Percentiles rank a stretch among this genome's conserved stretches.
Conservation (phyloP, 768 basidiomycete genomes). For the Rubroboletus satanas region DNA sequence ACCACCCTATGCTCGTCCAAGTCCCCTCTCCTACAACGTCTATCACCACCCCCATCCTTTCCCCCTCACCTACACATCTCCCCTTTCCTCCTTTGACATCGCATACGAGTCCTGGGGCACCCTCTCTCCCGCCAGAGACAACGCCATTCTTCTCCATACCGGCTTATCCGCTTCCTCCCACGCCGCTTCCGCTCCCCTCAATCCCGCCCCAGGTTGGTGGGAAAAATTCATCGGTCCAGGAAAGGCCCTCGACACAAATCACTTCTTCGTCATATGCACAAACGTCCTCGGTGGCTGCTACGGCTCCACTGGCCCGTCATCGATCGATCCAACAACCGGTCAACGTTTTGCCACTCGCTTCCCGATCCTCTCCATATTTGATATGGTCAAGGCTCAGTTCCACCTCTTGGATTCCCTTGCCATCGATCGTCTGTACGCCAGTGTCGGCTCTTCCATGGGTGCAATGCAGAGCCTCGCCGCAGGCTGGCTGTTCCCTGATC, state of each 20-base stretch:
- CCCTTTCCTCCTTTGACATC: constrained; percentile 70
- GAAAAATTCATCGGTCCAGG: constrained; percentile 97
- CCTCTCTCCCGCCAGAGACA: constrained; percentile 71
- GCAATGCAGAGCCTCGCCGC: constrained; percentile 97
- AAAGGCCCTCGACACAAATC: constrained; percentile 87
- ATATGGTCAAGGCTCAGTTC: constrained; percentile 97
- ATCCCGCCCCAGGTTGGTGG: constrained; percentile 94
- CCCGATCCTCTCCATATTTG: constrained; percentile 89
- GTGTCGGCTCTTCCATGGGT: constrained; percentile 95
- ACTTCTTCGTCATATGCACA: constrained; percentile 91
- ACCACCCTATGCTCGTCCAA: constrained; percentile 77
- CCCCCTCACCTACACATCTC: constrained; percentile 57
- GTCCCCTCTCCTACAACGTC: constrained; percentile 64
- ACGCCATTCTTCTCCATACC: constrained; percentile 93
- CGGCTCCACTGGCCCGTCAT: constrained; percentile 93
- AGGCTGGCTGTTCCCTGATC: constrained; percentile 86
- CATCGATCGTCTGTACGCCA: constrained; percentile 84
- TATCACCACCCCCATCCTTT: constrained; percentile 64
- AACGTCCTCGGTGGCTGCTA: constrained; percentile 98
- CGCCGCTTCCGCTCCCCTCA: constrained; percentile 75
- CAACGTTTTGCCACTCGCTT: constrained; percentile 85
- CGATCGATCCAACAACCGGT: constrained; percentile 63
- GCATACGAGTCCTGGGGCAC: constrained; percentile 99
- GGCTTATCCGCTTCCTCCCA: constrained; percentile 96
- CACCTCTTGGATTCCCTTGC: constrained; percentile 77